phyloP scores from a whole-genome alignment of 441 rosid genomes.

The Gossypium armourianum region DNA sequence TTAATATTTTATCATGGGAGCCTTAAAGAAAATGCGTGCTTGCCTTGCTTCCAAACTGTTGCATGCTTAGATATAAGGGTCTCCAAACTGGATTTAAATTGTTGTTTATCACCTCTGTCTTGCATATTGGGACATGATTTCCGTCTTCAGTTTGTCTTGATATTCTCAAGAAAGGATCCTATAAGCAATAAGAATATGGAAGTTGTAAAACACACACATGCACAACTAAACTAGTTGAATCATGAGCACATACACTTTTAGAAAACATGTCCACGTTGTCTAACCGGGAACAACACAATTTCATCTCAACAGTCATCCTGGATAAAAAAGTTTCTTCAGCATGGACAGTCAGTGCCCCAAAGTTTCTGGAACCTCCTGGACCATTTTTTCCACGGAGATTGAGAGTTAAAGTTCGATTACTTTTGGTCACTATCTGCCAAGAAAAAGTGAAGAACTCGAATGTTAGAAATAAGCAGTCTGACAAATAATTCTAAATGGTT shows the following conservation, averaged over 20 bases:
- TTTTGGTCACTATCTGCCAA: constrained; percentile 51
- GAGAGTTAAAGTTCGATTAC: constrained; percentile 36
- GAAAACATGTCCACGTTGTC: constrained; percentile 63
- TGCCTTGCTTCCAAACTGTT: constrained; percentile 73
- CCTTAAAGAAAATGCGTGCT: constrained; percentile 16
- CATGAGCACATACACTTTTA: constrained; percentile 43
- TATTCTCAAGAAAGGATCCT: constrained; percentile 78
- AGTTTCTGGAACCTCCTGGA: constrained; percentile 27
- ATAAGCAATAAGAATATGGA: constrained; percentile 1
- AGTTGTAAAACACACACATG: neutral
- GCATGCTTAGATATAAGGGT: constrained; percentile 52
- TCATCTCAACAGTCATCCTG: constrained; percentile 42
- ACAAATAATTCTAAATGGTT: neutral
- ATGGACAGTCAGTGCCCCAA: constrained; percentile 47
- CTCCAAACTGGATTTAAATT: constrained; percentile 63
- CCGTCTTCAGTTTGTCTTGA: constrained; percentile 54
- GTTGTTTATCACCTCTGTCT: constrained; percentile 60
- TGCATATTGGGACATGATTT: constrained; percentile 47
- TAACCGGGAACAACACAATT: constrained; percentile 39
- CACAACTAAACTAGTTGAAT: constrained; percentile 6
- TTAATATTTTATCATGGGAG: neutral
- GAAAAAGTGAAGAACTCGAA: neutral
- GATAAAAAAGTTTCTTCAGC: constrained; percentile 64
- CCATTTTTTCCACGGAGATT: constrained; percentile 34
- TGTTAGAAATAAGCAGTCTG: neutral